Evolutionary conservation across 2,329 filamentous ascomycete genomes (phyloP).

Genomic region (Xylogone sp.): DNA sequence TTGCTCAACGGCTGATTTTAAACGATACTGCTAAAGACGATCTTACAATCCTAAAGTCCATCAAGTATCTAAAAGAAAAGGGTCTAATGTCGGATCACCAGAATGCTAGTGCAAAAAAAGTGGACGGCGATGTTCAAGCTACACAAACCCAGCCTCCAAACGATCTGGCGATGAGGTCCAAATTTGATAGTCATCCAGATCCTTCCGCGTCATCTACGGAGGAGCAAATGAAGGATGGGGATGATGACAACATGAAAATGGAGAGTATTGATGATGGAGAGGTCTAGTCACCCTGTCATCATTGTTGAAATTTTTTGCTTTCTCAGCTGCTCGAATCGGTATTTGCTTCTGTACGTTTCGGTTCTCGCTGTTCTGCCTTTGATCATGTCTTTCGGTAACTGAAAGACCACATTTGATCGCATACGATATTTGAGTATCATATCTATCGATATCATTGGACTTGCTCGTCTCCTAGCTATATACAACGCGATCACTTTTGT

Average conservation of each 20-base stretch:
- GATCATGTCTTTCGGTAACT: background rate
- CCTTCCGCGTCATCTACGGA: background rate
- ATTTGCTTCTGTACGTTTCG: background rate
- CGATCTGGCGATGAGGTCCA: background rate
- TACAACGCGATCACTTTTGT: background rate
- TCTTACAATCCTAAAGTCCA: constrained; percentile 60
- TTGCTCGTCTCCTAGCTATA: background rate
- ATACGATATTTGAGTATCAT: background rate
- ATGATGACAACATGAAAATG: background rate
- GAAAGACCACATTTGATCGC: background rate
- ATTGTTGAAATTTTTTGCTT: background rate
- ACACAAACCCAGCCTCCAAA: background rate
- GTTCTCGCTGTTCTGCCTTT: background rate
- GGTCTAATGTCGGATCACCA: constrained; percentile 28
- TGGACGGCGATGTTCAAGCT: background rate
- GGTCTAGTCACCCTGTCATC: background rate
- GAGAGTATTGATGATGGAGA: background rate
- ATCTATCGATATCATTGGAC: background rate
- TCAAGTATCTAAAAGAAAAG: constrained; percentile 58
- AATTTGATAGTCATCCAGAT: background rate
- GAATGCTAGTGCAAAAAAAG: background rate
- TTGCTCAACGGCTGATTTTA: constrained; percentile 60
- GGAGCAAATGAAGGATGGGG: background rate
- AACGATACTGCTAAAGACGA: constrained; percentile 69
- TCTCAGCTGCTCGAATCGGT: background rate